Base-by-base conservation (phyloP, 805 yeast species). In the Lachancea dasiensis region DNA sequence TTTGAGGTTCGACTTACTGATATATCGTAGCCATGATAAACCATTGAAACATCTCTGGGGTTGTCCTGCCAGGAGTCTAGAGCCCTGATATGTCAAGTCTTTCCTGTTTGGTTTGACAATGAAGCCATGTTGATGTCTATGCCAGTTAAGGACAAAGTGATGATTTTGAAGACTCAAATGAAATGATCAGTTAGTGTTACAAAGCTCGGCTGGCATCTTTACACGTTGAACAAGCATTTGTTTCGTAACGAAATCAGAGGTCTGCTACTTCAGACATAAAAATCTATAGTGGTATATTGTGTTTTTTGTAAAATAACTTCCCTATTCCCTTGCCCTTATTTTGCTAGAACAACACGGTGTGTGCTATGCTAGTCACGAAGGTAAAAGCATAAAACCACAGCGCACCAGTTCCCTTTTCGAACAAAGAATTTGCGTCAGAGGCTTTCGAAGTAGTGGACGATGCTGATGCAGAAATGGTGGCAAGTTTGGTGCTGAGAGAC, bases 391-490 rank as follows among this genome's bases (percentile, higher is more conserved):
- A 55, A 39, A 53, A 55, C 56, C 57, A 50, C 10, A 54, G 28
- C n/a, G n/a, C 14, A 14, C 54, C 57, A 20, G 43, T 41, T 2
- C 38, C 27, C 11, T 22, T 39, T n/a, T 39, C 36, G 6, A 43
- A 42, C 11, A 52, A 18, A 9, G 57, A 43, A 33, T 45, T 27
- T 19, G 50, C 61, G 33, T 40, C 45, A 11, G 58, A 52, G n/a
- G n/a, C n/a, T 28, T 52, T 51, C 6, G 51, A 45, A 9, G 52
- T 41, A 6, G 56, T 43, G n/a, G 60, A 53, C 35, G 65, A 56
- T 9, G 65, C 65, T 9, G 68, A 61, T 41, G 61, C 65, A 1
- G 67, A 59, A 15, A 61, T 61, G 18, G 65, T 51, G n/a, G 47
- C 45, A 39, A 67, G 53, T 31, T 56, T 47, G 11, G 51, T 45